A percentile compares a stretch with the other conserved stretches of the same genome.
These are phyloP conservation scores for Pulveroboletus sp. DNA, from an alignment of 768 basidiomycete species.

Conservation along the genomic window DNA sequence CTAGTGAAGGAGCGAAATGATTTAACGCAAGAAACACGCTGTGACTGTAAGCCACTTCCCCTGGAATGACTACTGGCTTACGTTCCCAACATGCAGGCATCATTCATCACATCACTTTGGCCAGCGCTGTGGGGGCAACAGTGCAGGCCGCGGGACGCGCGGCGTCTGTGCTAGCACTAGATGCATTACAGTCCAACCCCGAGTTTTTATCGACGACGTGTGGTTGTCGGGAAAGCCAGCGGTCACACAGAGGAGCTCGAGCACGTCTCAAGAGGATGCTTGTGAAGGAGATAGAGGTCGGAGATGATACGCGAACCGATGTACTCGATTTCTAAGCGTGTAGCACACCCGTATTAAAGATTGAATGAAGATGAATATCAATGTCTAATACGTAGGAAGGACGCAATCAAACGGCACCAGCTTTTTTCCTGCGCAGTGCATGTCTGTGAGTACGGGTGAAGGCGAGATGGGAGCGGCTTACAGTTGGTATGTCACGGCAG, in stretches of 20 bases:
- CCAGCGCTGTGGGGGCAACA: constrained; percentile 50
- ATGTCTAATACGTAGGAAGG: constrained; percentile 2
- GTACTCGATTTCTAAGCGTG: not conserved
- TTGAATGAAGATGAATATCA: not conserved
- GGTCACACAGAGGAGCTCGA: constrained; percentile 34
- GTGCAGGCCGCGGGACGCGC: constrained; percentile 52
- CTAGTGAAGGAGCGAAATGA: constrained; percentile 48
- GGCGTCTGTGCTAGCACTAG: constrained; percentile 62
- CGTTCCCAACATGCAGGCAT: constrained; percentile 43
- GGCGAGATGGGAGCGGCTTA: constrained; percentile 32
- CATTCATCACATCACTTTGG: constrained; percentile 61
- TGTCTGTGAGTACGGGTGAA: constrained; percentile 5
- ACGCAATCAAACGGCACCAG: constrained; percentile 24
- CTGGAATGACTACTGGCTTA: constrained; percentile 12
- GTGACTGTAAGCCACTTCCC: constrained; percentile 43
- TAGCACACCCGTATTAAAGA: constrained; percentile 5
- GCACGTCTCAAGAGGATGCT: constrained; percentile 34
- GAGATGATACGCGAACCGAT: constrained; percentile 11
- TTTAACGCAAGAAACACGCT: constrained; percentile 35
- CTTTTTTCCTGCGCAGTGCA: constrained; percentile 37
- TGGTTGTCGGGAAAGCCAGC: constrained; percentile 49
- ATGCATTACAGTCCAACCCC: constrained; percentile 61
- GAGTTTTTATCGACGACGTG: constrained; percentile 60
- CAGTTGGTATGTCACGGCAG: constrained; percentile 60
- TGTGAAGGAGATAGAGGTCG: constrained; percentile 21